phyloP scores from a whole-genome alignment of 106 monocot species.

The Allium sativum region DNA sequence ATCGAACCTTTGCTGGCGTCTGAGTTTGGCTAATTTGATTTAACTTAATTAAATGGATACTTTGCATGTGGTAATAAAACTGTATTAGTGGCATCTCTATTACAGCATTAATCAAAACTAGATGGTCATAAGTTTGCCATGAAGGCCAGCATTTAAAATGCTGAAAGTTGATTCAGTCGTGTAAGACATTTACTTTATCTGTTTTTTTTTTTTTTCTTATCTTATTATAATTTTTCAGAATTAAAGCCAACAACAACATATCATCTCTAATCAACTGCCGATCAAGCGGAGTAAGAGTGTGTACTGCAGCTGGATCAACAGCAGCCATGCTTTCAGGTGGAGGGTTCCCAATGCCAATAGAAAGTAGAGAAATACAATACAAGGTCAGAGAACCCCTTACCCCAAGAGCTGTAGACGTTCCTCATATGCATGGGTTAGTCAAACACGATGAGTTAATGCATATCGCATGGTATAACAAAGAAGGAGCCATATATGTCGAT shows the following conservation, averaged over 20 bases:
- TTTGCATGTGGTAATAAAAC: no score
- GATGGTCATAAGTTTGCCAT: no score
- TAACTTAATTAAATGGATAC: no score
- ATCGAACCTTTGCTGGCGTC: no score
- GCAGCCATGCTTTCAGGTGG: constrained; percentile 97
- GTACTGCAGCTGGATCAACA: constrained; percentile 85
- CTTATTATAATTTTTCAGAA: constrained; percentile 22
- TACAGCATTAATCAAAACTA: no score
- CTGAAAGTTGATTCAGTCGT: no score
- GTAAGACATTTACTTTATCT: no score
- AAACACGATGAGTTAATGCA: constrained; percentile 34
- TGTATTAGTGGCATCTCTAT: no score
- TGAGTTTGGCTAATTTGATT: no score
- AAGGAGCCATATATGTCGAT: constrained; percentile 72
- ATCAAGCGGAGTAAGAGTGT: constrained; percentile 82
- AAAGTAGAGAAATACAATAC: constrained; percentile 61
- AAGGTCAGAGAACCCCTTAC: constrained; percentile 90
- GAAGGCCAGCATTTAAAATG: no score
- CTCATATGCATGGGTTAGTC: constrained; percentile 60
- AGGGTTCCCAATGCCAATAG: constrained; percentile 64
- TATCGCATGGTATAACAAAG: constrained; percentile 54
- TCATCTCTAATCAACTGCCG: constrained; percentile 49
- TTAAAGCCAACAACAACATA: constrained; percentile 7
- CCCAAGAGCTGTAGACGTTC: constrained; percentile 17
- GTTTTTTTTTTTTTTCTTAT: no score